These are phyloP conservation scores for Trichoderma parareesei DNA, from an alignment of 495 filamentous ascomycete genomes.

Conservation along the genomic window DNA sequence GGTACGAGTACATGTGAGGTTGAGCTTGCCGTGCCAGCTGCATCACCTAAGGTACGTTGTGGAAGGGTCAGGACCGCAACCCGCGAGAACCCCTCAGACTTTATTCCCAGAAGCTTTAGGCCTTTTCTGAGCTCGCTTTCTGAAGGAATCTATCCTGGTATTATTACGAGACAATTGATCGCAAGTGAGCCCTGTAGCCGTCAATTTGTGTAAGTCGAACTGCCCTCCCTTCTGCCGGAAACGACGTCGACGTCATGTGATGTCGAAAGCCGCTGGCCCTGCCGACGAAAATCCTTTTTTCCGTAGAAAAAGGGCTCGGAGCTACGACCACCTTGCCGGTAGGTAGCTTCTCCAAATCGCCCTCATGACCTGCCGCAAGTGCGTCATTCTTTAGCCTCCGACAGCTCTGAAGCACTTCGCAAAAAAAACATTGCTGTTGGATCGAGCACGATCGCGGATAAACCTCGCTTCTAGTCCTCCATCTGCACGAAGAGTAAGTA, in stretches of 20 bases:
- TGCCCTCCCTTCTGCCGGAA: constrained; percentile 4
- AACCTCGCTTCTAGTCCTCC: not conserved
- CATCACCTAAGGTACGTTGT: too few species aligned
- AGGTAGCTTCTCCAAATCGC: not conserved
- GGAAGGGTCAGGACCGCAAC: too few species aligned
- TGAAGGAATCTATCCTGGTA: too few species aligned
- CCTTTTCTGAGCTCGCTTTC: too few species aligned
- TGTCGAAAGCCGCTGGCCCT: not conserved
- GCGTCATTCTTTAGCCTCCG: not conserved
- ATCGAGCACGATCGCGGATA: not conserved
- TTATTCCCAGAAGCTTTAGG: too few species aligned
- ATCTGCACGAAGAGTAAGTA: not conserved
- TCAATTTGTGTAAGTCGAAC: not conserved
- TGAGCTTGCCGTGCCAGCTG: too few species aligned
- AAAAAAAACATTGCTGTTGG: not conserved
- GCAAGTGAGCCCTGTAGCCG: not conserved
- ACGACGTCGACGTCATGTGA: not conserved
- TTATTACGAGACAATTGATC: too few species aligned
- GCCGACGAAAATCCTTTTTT: not conserved
- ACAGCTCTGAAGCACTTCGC: not conserved
- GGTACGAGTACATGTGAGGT: too few species aligned
- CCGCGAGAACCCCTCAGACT: too few species aligned
- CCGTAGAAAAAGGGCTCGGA: not conserved
- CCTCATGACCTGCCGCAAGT: not conserved
- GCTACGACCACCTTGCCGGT: not conserved